A percentile compares a stretch with the other conserved stretches of the same genome.
Conservation (phyloP, 352 stramenopile genomes). For the Phytopythium aichiense region DNA sequence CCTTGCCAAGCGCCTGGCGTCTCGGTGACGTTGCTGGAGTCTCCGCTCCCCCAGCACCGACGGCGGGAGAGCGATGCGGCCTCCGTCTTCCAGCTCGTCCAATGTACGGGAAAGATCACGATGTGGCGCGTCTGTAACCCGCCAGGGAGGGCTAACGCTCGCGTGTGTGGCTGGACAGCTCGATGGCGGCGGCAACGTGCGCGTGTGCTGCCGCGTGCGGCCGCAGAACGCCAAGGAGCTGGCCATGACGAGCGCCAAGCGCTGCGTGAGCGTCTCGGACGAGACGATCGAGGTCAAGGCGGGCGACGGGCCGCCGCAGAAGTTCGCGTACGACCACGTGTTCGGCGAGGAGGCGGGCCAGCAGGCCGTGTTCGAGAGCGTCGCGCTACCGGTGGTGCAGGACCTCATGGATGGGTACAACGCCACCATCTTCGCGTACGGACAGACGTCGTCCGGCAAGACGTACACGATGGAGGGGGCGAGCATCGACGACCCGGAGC, state of each 20-base stretch:
- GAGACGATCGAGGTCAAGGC: conserved; percentile 69
- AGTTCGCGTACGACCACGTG: conserved; percentile 89
- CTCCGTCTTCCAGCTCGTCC: conserved; percentile 1
- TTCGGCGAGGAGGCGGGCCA: conserved; percentile 84
- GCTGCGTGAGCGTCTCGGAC: conserved; percentile 44
- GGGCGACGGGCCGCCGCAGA: conserved; percentile 54
- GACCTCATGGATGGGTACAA: conserved; percentile 93
- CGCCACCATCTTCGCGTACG: conserved; percentile 93
- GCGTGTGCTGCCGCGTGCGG: conserved; percentile 79
- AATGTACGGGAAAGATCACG: not conserved
- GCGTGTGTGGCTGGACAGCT: not conserved
- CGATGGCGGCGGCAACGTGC: conserved; percentile 50
- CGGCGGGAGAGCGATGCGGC: not conserved
- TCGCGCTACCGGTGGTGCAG: conserved; percentile 85
- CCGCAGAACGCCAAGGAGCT: conserved; percentile 80
- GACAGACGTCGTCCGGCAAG: conserved; percentile 87
- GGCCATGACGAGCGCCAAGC: conserved; percentile 50
- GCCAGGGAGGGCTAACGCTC: not conserved
- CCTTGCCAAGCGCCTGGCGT: not conserved
- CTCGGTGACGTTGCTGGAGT: not conserved
- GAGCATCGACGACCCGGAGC: conserved; percentile 77
- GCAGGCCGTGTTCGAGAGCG: conserved; percentile 86
- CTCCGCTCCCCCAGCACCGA: not conserved
- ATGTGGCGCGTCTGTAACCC: not conserved
- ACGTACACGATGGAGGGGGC: conserved; percentile 88